Conservation (phyloP, 2,329 filamentous ascomycete genomes). For the Grosmannia penicillata region DNA sequence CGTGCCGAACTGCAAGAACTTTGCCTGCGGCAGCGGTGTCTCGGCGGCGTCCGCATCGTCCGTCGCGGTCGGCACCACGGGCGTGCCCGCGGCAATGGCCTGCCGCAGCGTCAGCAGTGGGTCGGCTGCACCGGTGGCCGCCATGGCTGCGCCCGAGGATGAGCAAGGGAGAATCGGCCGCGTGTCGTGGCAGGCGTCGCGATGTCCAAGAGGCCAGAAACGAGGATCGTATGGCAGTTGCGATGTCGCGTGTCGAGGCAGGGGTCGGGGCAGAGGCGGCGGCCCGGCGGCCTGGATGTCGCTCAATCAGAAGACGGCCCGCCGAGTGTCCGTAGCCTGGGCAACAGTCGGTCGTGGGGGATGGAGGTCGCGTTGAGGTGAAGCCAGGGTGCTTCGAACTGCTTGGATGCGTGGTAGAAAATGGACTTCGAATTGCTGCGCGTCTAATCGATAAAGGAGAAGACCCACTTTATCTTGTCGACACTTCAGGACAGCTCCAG, state of each 20-base stretch:
- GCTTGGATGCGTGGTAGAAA: neutral
- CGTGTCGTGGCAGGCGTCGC: neutral
- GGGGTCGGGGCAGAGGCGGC: neutral
- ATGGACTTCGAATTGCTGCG: neutral
- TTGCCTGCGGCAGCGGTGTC: conserved; percentile 58
- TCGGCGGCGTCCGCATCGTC: conserved; percentile 47
- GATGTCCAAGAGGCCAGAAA: too few relatives aligned
- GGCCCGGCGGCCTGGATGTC: too few relatives aligned
- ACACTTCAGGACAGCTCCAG: too few relatives aligned
- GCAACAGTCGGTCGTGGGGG: too few relatives aligned
- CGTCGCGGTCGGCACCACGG: conserved; percentile 61
- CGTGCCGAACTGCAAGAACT: conserved; percentile 63
- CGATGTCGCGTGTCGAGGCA: too few relatives aligned
- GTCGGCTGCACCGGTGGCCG: conserved; percentile 27
- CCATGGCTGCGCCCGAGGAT: too few relatives aligned
- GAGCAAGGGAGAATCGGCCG: too few relatives aligned
- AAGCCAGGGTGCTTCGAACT: neutral
- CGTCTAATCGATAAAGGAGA: conserved; percentile 6
- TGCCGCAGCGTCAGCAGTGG: conserved; percentile 72
- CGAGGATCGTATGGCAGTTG: too few relatives aligned
- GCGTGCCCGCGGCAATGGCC: conserved; percentile 56
- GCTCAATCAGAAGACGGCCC: too few relatives aligned
- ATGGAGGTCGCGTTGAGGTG: neutral
- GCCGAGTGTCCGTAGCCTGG: too few relatives aligned
- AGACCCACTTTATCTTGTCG: too few relatives aligned